Base-by-base conservation (phyloP, 2,329 filamentous ascomycete genomes). In the Arthrobotrys musiformis region DNA sequence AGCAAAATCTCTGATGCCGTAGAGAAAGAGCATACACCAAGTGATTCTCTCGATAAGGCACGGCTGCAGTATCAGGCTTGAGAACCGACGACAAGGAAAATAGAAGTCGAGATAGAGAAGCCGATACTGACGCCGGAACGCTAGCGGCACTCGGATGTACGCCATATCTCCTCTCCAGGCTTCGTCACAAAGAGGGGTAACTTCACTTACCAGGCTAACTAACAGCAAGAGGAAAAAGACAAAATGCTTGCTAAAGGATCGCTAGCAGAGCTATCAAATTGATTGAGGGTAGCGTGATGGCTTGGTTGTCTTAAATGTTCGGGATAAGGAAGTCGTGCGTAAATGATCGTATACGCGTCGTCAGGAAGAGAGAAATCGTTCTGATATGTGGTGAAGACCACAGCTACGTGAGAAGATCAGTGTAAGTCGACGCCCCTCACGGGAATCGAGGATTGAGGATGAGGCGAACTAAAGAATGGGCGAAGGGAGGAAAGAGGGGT, bases 311-410 rank as follows among this genome's bases (percentile, higher is more conserved):
- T 62, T 56, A 64, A 69, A 60, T n/a, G 50, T 77, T 70, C 66
- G 58, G 66, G 56, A 26, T 70, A 67, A 68, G 70, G 56, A 66
- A 52, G 73, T 77, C 66, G 73, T 77, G 73, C 73, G 73, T 77
- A 77, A 77, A 77, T 77, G 73, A 77, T 77, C 73, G 44, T 77
- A 77, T 77, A 77, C 73, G 73, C 73, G 73, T 77, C 73, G 73
- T 77, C 66, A 77, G 56, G 66, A 46, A 66, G 42, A 56, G 64
- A 63, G 44, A 54, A 42, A 50, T 67, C 58, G 73, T 17, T 66
- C 50, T 52, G 60, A 54, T 60, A 67, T 70, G 73, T 77, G 73
- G 73, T 77, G 73, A 77, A 77, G 73, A 77, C 73, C 73, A 77
- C 73, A 70, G 66, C 66, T 68, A 60, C 58, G 61, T 58, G 52